A percentile compares a stretch with the other conserved stretches of the same genome.
phyloP scores from a whole-genome alignment of 495 filamentous ascomycete species.

The Baudoinia panamericana region DNA sequence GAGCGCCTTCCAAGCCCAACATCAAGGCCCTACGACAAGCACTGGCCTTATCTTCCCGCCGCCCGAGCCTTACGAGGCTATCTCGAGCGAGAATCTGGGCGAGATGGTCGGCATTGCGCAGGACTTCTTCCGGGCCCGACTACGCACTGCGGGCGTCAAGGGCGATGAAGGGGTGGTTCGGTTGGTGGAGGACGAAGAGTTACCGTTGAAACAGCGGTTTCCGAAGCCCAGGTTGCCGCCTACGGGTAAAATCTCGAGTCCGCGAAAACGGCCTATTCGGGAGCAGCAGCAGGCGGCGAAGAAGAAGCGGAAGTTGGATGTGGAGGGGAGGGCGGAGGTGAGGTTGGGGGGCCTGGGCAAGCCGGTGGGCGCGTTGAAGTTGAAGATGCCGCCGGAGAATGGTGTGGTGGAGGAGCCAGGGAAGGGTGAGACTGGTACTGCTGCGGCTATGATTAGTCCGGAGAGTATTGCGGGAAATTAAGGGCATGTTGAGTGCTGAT shows the following conservation, averaged over 20 bases:
- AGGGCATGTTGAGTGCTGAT: neutral
- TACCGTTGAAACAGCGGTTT: constrained; percentile 79
- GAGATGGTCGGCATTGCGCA: constrained; percentile 74
- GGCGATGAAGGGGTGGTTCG: too few species aligned
- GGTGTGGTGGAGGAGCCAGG: constrained; percentile 23
- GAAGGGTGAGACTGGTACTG: constrained; percentile 24
- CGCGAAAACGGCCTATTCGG: constrained; percentile 72
- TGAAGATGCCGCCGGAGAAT: constrained; percentile 25
- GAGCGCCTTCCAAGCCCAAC: constrained; percentile 63
- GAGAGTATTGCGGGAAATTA: constrained; percentile 25
- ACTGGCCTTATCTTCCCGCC: constrained; percentile 50
- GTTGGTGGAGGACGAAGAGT: constrained; percentile 88
- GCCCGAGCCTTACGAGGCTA: constrained; percentile 59
- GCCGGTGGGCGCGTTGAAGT: constrained; percentile 26
- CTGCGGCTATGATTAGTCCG: constrained; percentile 28
- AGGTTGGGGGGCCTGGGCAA: constrained; percentile 7
- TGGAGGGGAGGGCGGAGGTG: constrained; percentile 14
- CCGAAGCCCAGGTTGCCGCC: constrained; percentile 89
- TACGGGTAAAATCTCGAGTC: constrained; percentile 85
- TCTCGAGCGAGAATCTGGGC: constrained; percentile 64
- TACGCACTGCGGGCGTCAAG: constrained; percentile 68
- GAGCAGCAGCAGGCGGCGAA: constrained; percentile 59
- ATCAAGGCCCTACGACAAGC: constrained; percentile 44
- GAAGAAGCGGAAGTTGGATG: constrained; percentile 45
- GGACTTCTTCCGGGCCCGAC: constrained; percentile 77